Conservation (phyloP, 2,329 filamentous ascomycete species). For the Blastomyces emzantsi region DNA sequence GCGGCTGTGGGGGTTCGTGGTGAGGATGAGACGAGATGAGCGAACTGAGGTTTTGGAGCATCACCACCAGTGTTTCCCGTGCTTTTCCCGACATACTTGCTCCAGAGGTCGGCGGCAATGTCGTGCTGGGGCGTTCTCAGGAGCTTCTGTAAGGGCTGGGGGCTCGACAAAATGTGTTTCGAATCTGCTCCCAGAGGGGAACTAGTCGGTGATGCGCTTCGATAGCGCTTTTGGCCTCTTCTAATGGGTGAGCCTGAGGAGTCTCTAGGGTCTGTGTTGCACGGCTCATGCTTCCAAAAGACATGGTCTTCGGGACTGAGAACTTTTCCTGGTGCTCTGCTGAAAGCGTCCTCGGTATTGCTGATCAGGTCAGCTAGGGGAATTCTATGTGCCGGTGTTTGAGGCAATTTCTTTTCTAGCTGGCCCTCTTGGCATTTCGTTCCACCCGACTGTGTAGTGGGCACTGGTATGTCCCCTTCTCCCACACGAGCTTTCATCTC, state of each 20-base stretch:
- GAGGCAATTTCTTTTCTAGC: slow-evolving; percentile 38
- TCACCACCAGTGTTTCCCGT: slow-evolving; percentile 39
- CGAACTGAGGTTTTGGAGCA: slow-evolving; percentile 48
- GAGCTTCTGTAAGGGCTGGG: slow-evolving; percentile 49
- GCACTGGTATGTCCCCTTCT: neutral
- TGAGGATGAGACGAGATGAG: slow-evolving; percentile 60
- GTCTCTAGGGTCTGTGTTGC: slow-evolving; percentile 36
- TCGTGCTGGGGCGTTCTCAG: slow-evolving; percentile 61
- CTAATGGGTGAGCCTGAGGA: slow-evolving; percentile 41
- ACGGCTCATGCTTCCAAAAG: slow-evolving; percentile 47
- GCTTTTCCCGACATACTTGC: slow-evolving; percentile 55
- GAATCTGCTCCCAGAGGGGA: slow-evolving; percentile 49
- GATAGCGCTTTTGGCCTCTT: slow-evolving; percentile 55
- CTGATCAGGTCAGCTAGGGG: slow-evolving; percentile 54
- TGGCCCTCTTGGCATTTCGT: slow-evolving; percentile 20
- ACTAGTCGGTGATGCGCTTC: slow-evolving; percentile 63
- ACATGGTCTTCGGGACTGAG: slow-evolving; percentile 53
- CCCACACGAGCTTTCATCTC: neutral
- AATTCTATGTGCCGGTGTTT: slow-evolving; percentile 51
- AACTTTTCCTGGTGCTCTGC: slow-evolving; percentile 39
- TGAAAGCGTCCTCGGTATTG: slow-evolving; percentile 48
- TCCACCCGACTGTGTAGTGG: neutral
- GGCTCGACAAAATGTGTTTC: slow-evolving; percentile 43
- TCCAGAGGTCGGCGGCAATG: slow-evolving; percentile 67
- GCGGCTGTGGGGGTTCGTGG: slow-evolving; percentile 53